Conservation (phyloP, 164 flowering plant genomes). For the Protea cynaroides region DNA sequence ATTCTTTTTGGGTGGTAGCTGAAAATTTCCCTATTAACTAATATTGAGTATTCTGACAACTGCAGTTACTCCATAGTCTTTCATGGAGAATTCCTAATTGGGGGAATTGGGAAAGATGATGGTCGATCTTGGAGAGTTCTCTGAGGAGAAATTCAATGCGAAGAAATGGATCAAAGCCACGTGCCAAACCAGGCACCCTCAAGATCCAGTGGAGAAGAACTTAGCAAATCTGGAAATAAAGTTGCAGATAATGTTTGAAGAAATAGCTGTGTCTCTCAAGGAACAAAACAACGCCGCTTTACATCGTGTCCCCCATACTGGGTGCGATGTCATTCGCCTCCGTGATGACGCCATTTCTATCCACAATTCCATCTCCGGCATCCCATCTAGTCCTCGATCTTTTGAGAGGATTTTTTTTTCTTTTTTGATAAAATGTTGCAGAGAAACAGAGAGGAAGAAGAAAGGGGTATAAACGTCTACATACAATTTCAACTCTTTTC, state of each 20-base stretch:
- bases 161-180: constrained; percentile 92
- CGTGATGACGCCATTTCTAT: constrained; percentile 90
- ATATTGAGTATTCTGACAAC: too few species aligned
- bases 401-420: too few species aligned
- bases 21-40: too few species aligned
- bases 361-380: constrained; percentile 65
- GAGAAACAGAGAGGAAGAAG: too few species aligned
- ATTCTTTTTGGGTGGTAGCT: too few species aligned
- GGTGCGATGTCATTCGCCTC: constrained; percentile 86
- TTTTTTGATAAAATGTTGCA: too few species aligned
- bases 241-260: constrained; percentile 92
- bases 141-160: constrained; percentile 86
- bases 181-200: constrained; percentile 58
- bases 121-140: constrained; percentile 84
- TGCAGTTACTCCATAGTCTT: too few species aligned
- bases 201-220: constrained; percentile 77
- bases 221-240: constrained; percentile 94
- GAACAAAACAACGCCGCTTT: constrained; percentile 86
- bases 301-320: constrained; percentile 94
- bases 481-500: too few species aligned
- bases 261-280: constrained; percentile 91
- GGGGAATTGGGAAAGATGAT: constrained; percentile 33
- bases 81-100: too few species aligned
- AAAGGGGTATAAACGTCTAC: too few species aligned
- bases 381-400: too few species aligned